Evolutionary conservation across 768 basidiomycete species (phyloP).

Genomic region (Serendipita vermifera): DNA sequence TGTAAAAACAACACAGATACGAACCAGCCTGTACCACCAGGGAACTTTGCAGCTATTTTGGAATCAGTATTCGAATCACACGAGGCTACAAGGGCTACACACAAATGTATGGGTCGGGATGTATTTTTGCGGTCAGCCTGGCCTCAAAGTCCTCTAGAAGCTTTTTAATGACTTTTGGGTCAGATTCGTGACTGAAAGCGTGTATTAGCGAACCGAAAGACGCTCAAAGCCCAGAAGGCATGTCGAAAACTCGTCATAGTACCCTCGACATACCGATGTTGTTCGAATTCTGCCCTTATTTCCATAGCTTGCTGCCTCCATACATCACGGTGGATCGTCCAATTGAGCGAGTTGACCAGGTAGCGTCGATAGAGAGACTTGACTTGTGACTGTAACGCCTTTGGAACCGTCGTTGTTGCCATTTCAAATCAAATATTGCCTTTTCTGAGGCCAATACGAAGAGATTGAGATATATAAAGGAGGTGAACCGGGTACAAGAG

Average conservation of each 20-base stretch:
- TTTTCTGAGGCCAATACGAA: too few relatives aligned
- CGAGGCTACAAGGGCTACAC: conserved; percentile 27
- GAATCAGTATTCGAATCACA: background rate
- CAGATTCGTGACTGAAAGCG: conserved; percentile 56
- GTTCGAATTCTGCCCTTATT: conserved; percentile 87
- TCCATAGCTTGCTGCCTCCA: conserved; percentile 77
- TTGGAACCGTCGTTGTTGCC: conserved; percentile 35
- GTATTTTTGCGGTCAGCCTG: conserved; percentile 46
- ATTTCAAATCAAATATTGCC: too few relatives aligned
- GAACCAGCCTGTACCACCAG: conserved; percentile 94
- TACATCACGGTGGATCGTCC: conserved; percentile 72
- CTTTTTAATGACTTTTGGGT: conserved; percentile 68
- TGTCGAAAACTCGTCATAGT: background rate
- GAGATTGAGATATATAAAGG: too few relatives aligned
- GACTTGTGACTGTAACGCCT: conserved; percentile 63
- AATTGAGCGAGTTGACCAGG: conserved; percentile 78
- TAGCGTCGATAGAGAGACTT: conserved; percentile 84
- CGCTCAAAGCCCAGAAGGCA: background rate
- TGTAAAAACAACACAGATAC: conserved; percentile 21
- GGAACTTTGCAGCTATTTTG: conserved; percentile 55
- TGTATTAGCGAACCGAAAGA: background rate
- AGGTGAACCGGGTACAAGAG: too few relatives aligned
- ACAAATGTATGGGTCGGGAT: conserved; percentile 93
- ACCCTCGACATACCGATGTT: conserved; percentile 54
- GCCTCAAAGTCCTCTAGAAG: conserved; percentile 74